Conservation (phyloP, 306 rosid genomes). For the Potentilla sterilis region DNA sequence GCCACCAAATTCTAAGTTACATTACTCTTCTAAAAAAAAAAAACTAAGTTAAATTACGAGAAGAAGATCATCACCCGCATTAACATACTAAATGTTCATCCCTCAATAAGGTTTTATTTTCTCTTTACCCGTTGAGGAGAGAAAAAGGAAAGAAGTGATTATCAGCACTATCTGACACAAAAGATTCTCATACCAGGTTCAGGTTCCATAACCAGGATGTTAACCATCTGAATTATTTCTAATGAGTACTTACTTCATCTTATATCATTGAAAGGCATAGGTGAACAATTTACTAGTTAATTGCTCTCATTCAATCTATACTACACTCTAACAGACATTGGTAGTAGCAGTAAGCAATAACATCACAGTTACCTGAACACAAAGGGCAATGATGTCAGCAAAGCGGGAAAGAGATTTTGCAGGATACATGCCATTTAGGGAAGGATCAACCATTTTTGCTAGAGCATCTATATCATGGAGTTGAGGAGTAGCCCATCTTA, state of each 20-base stretch:
- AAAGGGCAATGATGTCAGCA: slow-evolving; percentile 86
- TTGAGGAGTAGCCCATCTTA: slow-evolving; percentile 99
- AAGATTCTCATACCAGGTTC: neutral
- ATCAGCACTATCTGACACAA: neutral
- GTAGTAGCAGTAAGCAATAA: slow-evolving; percentile 2
- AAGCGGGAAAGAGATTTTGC: slow-evolving; percentile 95
- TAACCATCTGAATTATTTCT: neutral
- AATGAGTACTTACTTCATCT: neutral
- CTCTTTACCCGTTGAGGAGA: neutral
- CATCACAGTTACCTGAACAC: slow-evolving; percentile 76
- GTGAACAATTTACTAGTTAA: neutral
- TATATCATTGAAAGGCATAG: neutral
- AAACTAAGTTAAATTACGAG: neutral
- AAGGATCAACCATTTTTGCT: slow-evolving; percentile 95
- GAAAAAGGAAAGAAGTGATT: neutral
- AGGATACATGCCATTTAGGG: slow-evolving; percentile 91
- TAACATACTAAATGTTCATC: neutral
- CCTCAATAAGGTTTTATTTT: neutral
- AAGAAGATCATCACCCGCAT: neutral
- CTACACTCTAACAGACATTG: neutral
- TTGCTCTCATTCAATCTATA: neutral
- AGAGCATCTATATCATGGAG: slow-evolving; percentile 95
- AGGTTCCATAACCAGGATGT: neutral
- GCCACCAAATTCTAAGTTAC: neutral
- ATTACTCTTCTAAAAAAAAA: neutral